phyloP scores from a whole-genome alignment of 768 basidiomycete species.

The Leccinum variicolor region DNA sequence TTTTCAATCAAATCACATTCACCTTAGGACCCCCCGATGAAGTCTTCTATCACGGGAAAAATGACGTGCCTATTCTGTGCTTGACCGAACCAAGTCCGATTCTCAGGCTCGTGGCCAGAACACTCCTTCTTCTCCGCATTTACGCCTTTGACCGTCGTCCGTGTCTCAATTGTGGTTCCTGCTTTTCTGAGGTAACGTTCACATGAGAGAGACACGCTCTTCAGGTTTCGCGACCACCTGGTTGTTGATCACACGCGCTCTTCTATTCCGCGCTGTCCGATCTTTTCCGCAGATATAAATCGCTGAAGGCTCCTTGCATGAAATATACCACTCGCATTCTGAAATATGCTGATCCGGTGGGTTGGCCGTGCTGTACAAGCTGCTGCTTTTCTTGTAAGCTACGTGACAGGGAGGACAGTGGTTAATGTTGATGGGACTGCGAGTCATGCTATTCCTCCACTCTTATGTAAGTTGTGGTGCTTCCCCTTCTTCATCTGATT shows the following conservation, averaged over 20 bases:
- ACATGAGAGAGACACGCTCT: neutral
- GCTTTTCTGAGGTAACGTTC: neutral
- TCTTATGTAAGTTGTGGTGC: slow-evolving; percentile 42
- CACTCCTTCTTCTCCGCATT: neutral
- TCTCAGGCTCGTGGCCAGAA: neutral
- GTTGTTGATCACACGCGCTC: slow-evolving; percentile 1
- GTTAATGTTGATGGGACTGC: slow-evolving; percentile 44
- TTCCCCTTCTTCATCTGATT: neutral
- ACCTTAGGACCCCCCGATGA: neutral
- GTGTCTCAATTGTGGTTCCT: neutral
- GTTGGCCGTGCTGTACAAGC: slow-evolving; percentile 1
- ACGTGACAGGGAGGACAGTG: slow-evolving; percentile 21
- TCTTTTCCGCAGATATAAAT: slow-evolving; percentile 7
- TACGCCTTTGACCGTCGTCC: neutral
- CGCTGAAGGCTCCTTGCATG: neutral
- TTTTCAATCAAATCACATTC: neutral
- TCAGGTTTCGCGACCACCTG: neutral
- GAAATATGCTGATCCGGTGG: slow-evolving; percentile 12
- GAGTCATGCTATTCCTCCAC: slow-evolving; percentile 50
- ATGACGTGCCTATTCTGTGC: neutral
- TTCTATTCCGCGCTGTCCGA: neutral
- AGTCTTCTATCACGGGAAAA: neutral
- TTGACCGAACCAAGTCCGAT: neutral
- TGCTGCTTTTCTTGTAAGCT: neutral
- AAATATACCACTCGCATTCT: neutral